These are phyloP conservation scores for Asterella californica DNA, from an alignment of 225 moss, liverwort and hornwort species.

Conservation along the genomic window DNA sequence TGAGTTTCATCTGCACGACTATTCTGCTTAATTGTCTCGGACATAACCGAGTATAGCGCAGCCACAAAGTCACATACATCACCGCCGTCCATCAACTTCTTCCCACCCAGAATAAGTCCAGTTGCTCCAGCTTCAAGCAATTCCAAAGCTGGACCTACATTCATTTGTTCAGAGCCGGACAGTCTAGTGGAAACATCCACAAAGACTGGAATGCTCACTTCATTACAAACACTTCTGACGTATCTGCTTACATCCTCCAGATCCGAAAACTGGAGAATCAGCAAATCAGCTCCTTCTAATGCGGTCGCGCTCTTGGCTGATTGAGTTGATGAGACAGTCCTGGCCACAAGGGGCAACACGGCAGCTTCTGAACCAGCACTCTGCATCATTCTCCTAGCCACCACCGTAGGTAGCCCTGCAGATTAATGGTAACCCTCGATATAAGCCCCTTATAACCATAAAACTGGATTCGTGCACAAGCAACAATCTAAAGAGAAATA, in stretches of 20 bases:
- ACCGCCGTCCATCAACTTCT: conserved; percentile 39
- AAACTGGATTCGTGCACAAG: neutral
- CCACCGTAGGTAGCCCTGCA: conserved; percentile 91
- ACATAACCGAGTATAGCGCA: conserved; percentile 46
- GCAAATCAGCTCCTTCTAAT: conserved; percentile 87
- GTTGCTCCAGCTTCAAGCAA: conserved; percentile 68
- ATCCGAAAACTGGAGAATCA: conserved; percentile 50
- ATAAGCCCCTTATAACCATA: conserved; percentile 8
- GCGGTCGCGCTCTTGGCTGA: conserved; percentile 79
- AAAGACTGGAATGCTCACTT: conserved; percentile 84
- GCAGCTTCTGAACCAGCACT: conserved; percentile 62
- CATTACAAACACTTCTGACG: conserved; percentile 57
- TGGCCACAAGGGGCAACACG: conserved; percentile 80
- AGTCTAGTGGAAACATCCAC: conserved; percentile 49
- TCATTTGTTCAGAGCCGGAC: conserved; percentile 27
- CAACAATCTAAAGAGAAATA: neutral
- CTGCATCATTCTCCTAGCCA: conserved; percentile 98
- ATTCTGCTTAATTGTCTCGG: conserved; percentile 43
- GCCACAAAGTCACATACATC: conserved; percentile 40
- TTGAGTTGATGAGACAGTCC: conserved; percentile 63
- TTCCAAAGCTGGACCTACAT: conserved; percentile 33
- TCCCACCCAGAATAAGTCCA: conserved; percentile 60
- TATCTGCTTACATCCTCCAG: conserved; percentile 37
- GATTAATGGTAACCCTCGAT: neutral
- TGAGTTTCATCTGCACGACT: conserved; percentile 37